These are phyloP conservation scores for Podospora pseudocomata DNA, from an alignment of 495 filamentous ascomycete species.

Conservation along the genomic window DNA sequence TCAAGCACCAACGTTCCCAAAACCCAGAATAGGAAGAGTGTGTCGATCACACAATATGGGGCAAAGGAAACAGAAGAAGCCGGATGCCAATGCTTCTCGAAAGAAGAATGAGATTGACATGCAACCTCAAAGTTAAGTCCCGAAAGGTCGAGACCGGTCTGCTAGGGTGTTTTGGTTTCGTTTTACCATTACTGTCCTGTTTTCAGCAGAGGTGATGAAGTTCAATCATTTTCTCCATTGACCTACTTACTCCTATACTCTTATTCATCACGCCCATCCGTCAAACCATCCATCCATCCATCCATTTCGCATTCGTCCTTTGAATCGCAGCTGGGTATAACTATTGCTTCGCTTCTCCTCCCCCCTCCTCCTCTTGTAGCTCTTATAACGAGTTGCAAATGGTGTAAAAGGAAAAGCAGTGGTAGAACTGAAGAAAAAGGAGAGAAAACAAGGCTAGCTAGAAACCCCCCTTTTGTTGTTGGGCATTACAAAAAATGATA, in stretches of 20 bases:
- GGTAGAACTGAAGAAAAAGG: neutral
- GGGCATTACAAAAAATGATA: constrained; percentile 2
- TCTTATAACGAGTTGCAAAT: neutral
- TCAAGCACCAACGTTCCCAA: neutral
- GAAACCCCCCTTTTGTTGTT: constrained; percentile 5
- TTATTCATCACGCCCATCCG: neutral
- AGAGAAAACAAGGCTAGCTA: constrained; percentile 4
- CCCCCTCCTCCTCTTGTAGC: neutral
- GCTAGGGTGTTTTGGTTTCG: neutral
- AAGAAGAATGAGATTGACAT: neutral
- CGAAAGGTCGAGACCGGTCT: neutral
- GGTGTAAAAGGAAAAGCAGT: neutral
- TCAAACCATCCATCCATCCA: neutral
- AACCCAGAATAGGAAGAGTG: neutral
- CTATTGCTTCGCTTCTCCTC: neutral
- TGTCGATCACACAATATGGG: neutral
- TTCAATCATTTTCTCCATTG: neutral
- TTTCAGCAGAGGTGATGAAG: neutral
- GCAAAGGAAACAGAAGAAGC: neutral
- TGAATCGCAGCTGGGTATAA: neutral
- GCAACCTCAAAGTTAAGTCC: neutral
- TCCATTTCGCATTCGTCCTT: neutral
- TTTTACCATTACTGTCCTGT: neutral
- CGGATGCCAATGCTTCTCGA: neutral
- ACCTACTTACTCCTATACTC: neutral